phyloP scores from a whole-genome alignment of 2,329 filamentous ascomycete genomes.

The Lachnum nothofagi region DNA sequence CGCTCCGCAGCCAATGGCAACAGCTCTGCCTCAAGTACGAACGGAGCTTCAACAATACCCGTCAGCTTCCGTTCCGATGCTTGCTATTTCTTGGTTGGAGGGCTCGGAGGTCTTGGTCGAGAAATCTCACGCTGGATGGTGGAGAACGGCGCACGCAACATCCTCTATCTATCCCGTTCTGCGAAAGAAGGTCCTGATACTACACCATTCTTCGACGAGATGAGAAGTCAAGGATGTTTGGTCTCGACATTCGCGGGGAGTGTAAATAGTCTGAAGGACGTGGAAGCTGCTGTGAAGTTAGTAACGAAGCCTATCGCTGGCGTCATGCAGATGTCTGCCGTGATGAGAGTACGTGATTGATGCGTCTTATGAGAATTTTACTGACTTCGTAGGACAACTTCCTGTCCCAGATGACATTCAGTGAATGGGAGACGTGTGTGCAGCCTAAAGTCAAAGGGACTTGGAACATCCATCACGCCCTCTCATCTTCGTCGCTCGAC shows the following conservation, averaged over 20 bases:
- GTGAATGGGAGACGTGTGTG: constrained; percentile 5
- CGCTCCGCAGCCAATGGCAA: neutral
- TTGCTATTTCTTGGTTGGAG: constrained; percentile 35
- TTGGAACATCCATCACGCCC: neutral
- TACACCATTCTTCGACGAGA: constrained; percentile 5
- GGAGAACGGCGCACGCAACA: constrained; percentile 32
- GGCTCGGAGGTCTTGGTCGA: constrained; percentile 37
- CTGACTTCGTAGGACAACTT: constrained; percentile 3
- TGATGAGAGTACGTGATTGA: neutral
- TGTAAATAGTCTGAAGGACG: constrained; percentile 5
- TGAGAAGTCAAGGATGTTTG: constrained; percentile 1
- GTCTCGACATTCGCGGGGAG: constrained; percentile 2
- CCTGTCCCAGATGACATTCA: constrained; percentile 6
- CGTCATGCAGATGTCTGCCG: constrained; percentile 15
- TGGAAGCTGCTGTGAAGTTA: constrained; percentile 2
- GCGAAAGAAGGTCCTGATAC: constrained; percentile 12
- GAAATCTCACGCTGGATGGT: constrained; percentile 34
- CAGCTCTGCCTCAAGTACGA: neutral
- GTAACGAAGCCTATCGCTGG: constrained; percentile 9
- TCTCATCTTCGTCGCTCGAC: constrained; percentile 28
- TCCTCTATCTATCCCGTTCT: constrained; percentile 34
- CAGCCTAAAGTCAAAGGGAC: neutral
- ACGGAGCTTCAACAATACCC: neutral
- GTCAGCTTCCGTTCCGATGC: constrained; percentile 8
- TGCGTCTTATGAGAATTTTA: neutral